phyloP scores from a whole-genome alignment of 116 monocot species.

The Papilionanthe hybrid region DNA sequence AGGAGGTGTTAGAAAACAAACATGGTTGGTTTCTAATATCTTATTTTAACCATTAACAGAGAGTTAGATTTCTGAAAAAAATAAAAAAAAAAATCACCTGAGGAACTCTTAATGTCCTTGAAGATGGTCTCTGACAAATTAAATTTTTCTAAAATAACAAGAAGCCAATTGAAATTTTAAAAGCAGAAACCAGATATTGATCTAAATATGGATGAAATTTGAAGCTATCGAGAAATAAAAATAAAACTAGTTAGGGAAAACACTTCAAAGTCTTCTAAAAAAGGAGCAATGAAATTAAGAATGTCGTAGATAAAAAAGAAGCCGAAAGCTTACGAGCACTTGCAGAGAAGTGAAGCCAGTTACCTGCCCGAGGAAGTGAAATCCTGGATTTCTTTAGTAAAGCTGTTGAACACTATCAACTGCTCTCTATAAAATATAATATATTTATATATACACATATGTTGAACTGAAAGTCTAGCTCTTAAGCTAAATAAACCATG shows the following conservation, averaged over 20 bases:
- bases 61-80: too few relatives aligned
- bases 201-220: not conserved
- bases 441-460: not conserved
- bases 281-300: not conserved
- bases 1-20: slow-evolving; percentile 10
- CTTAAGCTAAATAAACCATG: not conserved
- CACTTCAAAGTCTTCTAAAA: not conserved
- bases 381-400: not conserved
- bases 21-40: slow-evolving; percentile 4
- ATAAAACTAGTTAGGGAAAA: not conserved
- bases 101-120: not conserved
- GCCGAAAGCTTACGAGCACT: not conserved
- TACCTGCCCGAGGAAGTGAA: not conserved
- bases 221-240: not conserved
- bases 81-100: too few relatives aligned
- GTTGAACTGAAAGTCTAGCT: not conserved
- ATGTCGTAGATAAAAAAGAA: not conserved
- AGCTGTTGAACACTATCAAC: slow-evolving; percentile 4
- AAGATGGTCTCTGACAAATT: not conserved
- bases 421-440: slow-evolving; percentile 3
- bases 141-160: not conserved
- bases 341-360: not conserved
- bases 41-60: too few relatives aligned
- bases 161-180: not conserved
- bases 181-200: not conserved